Conservation (phyloP, 805 yeast genomes). For the Kuraishia hungarica region DNA sequence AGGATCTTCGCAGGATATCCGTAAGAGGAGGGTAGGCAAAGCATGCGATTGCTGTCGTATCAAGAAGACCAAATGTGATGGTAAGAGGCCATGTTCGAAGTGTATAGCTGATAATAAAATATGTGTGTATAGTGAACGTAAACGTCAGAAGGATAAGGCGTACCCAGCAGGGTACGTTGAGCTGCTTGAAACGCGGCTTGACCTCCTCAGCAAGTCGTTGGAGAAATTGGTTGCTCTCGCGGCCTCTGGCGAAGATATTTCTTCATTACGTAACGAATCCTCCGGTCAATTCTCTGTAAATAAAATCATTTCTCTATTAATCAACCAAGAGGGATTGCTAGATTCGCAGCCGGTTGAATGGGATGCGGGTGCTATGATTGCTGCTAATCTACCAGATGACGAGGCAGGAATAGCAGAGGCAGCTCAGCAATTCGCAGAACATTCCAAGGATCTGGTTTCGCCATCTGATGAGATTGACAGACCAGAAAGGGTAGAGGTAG, state of each 20-base stretch:
- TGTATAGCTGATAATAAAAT: conserved; percentile 49
- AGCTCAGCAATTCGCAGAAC: conserved; percentile 26
- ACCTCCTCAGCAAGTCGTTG: conserved; percentile 40
- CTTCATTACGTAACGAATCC: conserved; percentile 2
- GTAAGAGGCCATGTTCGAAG: conserved; percentile 50
- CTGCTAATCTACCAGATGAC: conserved; percentile 24
- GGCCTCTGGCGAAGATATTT: conserved; percentile 6
- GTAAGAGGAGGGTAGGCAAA: conserved; percentile 50
- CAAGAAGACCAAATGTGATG: conserved; percentile 58
- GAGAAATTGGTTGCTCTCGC: conserved; percentile 29
- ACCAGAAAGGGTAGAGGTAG: background rate
- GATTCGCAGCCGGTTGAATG: conserved; percentile 33
- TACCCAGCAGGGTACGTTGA: conserved; percentile 59
- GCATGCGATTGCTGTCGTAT: conserved; percentile 59
- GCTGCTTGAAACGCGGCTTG: conserved; percentile 48
- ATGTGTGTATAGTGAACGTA: conserved; percentile 51
- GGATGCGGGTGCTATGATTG: conserved; percentile 34
- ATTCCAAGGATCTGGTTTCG: conserved; percentile 9
- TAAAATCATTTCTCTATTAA: conserved; percentile 33
- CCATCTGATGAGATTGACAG: background rate
- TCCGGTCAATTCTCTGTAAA: conserved; percentile 31
- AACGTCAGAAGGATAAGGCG: conserved; percentile 42
- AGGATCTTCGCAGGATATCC: background rate
- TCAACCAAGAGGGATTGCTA: conserved; percentile 29
- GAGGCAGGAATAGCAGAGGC: conserved; percentile 18